Conservation (phyloP, 176 grass and related monocot genomes). For the Hyparrhenia diplandra region DNA sequence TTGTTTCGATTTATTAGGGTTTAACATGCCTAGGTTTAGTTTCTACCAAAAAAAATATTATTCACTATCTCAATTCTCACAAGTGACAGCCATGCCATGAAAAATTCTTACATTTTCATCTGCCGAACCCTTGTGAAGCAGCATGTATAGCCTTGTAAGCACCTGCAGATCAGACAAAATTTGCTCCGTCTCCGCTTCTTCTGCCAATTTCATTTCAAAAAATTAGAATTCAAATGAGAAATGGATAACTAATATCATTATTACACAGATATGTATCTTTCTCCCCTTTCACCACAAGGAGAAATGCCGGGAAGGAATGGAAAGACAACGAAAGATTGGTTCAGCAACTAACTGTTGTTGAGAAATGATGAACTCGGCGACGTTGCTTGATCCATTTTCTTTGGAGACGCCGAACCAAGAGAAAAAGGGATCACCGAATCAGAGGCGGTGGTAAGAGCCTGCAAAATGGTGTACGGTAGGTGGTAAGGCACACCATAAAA, state of each 20-base stretch:
- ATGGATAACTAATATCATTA: not conserved
- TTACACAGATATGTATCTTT: not conserved
- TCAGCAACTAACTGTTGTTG: not conserved
- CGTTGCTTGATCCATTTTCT: not conserved
- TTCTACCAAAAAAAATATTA: not conserved
- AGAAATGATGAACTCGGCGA: not conserved
- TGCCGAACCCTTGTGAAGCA: constrained; percentile 30
- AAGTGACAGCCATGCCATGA: not conserved
- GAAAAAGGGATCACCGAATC: not conserved
- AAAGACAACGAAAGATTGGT: not conserved
- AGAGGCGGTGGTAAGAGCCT: not conserved
- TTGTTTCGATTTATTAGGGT: not conserved
- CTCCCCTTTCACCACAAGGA: not conserved
- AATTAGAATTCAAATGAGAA: not conserved
- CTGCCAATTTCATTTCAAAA: not conserved
- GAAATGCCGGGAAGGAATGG: not conserved
- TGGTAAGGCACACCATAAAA: not conserved
- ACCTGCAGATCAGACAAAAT: constrained; percentile 44
- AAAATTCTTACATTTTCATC: not conserved
- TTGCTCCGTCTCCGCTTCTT: constrained; percentile 23
- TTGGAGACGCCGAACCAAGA: not conserved
- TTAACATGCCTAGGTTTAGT: not conserved
- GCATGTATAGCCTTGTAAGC: constrained; percentile 53
- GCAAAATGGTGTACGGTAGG: not conserved
- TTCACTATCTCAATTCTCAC: not conserved